Conservation (phyloP, 2,329 filamentous ascomycete genomes). For the Hypoxylon sp. region DNA sequence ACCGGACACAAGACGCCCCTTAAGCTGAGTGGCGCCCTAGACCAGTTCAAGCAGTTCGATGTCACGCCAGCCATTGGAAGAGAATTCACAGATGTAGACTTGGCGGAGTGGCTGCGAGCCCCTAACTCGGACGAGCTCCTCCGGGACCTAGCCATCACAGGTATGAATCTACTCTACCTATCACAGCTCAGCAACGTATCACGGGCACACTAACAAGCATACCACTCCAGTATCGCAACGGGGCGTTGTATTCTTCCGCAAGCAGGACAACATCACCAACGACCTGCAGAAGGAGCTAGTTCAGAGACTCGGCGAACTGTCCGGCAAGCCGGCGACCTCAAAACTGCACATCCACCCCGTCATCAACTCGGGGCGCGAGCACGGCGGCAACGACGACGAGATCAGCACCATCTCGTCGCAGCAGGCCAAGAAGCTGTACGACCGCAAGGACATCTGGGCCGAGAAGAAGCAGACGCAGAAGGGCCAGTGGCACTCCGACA, state of each 20-base stretch:
- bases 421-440: slow-evolving; percentile 64
- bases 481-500: slow-evolving; percentile 65
- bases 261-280: slow-evolving; percentile 70
- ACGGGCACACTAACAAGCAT: slow-evolving; percentile 11
- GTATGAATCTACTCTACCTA: no score
- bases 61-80: slow-evolving; percentile 71
- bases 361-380: slow-evolving; percentile 63
- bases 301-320: slow-evolving; percentile 68
- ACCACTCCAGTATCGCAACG: slow-evolving; percentile 70
- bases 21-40: slow-evolving; percentile 62
- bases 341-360: slow-evolving; percentile 71
- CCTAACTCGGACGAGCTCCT: slow-evolving; percentile 72
- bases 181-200: no score
- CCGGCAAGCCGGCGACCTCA: slow-evolving; percentile 67
- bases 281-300: slow-evolving; percentile 75
- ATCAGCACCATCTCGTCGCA: slow-evolving; percentile 73
- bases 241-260: slow-evolving; percentile 77
- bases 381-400: slow-evolving; percentile 67
- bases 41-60: slow-evolving; percentile 67
- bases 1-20: slow-evolving; percentile 54
- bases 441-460: slow-evolving; percentile 48
- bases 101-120: slow-evolving; percentile 70
- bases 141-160: slow-evolving; percentile 74
- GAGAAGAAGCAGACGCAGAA: slow-evolving; percentile 60
- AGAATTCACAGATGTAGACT: slow-evolving; percentile 69